Percentiles rank a stretch among this genome's conserved stretches.
These are phyloP conservation scores for Botrytis sinoallii DNA, from an alignment of 2,329 filamentous ascomycete species.

Conservation along the genomic window DNA sequence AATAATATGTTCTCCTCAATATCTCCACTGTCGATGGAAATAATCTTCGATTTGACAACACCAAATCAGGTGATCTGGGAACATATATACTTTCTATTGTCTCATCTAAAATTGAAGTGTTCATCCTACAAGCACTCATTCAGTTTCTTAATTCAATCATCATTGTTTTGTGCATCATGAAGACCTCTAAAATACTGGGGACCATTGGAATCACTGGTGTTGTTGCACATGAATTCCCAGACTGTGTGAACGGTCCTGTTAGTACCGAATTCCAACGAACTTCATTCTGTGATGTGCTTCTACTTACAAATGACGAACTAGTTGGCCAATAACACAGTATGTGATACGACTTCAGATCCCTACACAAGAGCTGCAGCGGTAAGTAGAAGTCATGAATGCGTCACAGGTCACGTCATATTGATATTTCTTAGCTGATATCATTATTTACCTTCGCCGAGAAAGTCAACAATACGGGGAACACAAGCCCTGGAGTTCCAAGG, in stretches of 20 bases:
- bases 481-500: slow-evolving; percentile 24
- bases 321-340: slow-evolving; percentile 37
- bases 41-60: neutral
- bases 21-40: neutral
- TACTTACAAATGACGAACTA: slow-evolving; percentile 35
- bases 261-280: neutral
- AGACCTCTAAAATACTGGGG: neutral
- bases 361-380: slow-evolving; percentile 26
- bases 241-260: slow-evolving; percentile 48
- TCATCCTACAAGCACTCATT: neutral
- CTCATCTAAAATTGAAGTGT: neutral
- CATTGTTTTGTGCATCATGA: neutral
- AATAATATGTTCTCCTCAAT: neutral
- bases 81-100: neutral
- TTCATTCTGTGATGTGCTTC: neutral
- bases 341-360: slow-evolving; percentile 22
- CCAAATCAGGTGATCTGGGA: neutral
- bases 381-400: neutral
- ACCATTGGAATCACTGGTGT: neutral
- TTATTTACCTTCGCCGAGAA: slow-evolving; percentile 24
- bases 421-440: slow-evolving; percentile 15
- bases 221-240: slow-evolving; percentile 43
- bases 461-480: slow-evolving; percentile 22
- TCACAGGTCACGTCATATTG: neutral
- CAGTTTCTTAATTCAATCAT: neutral